Percentiles rank a stretch among this genome's conserved stretches.
Evolutionary conservation across 257 asterid species (phyloP).

Genomic region (Coffea eugenioides): DNA sequence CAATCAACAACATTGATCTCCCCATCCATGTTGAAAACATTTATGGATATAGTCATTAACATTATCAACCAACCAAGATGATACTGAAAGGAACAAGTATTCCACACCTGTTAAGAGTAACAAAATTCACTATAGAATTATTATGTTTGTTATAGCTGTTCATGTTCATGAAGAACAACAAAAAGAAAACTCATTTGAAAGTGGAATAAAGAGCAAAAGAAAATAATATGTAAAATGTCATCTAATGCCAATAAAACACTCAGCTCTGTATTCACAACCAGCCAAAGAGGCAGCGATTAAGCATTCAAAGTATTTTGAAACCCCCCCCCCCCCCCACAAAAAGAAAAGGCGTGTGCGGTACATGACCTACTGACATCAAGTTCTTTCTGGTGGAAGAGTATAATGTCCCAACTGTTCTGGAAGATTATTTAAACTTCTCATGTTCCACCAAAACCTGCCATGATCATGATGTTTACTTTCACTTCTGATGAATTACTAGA

Average conservation of each 20-base stretch:
- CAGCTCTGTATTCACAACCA: neutral
- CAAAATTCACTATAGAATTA: neutral
- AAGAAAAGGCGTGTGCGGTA: neutral
- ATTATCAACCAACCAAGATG: neutral
- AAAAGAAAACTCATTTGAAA: neutral
- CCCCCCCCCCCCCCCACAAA: neutral
- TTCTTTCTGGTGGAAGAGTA: conserved; percentile 67
- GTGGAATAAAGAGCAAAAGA: neutral
- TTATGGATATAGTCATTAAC: too few relatives aligned
- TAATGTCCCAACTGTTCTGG: conserved; percentile 78
- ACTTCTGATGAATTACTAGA: conserved; percentile 48
- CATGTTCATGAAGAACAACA: neutral
- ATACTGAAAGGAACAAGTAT: neutral
- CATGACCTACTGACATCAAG: conserved; percentile 32
- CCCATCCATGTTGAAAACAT: neutral
- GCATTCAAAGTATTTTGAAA: neutral
- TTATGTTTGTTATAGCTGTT: neutral
- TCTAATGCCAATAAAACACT: conserved; percentile 6
- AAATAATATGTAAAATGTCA: neutral
- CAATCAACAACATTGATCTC: neutral
- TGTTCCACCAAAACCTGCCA: conserved; percentile 63
- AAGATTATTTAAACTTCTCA: conserved; percentile 60
- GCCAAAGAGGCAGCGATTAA: neutral
- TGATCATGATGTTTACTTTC: conserved; percentile 48
- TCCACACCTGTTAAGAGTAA: neutral